Conservation (phyloP, 2,329 filamentous ascomycete genomes). For the Pseudogymnoascus sp. region DNA sequence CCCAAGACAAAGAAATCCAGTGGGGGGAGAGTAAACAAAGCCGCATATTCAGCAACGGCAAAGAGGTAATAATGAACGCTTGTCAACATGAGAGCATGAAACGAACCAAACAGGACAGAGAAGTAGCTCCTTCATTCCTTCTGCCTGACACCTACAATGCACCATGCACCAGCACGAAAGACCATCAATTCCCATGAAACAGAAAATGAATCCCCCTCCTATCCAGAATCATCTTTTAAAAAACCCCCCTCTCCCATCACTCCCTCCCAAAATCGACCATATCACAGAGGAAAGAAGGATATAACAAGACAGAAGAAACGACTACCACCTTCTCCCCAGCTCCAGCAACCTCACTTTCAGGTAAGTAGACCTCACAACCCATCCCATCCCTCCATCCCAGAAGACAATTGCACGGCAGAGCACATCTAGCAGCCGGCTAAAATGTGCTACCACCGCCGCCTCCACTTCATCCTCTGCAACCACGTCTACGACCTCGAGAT, state of each 20-base stretch:
- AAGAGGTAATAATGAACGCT: not conserved
- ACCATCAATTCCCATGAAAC: not conserved
- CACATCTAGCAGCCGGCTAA: not conserved
- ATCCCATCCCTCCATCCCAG: not conserved
- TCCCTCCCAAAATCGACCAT: not conserved
- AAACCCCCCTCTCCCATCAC: not conserved
- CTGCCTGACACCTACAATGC: not conserved
- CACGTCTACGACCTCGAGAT: slow-evolving; percentile 33
- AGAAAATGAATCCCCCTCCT: not conserved
- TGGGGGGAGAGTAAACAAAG: not conserved
- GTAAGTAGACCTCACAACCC: not conserved
- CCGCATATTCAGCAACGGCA: not conserved
- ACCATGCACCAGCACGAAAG: not conserved
- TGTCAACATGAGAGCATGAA: not conserved
- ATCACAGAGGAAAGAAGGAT: too few species aligned
- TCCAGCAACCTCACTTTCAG: not conserved
- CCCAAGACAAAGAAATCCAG: not conserved
- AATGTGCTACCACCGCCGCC: slow-evolving; percentile 33
- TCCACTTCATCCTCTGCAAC: slow-evolving; percentile 52
- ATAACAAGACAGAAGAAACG: not conserved
- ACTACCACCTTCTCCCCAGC: not conserved
- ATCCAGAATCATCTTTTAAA: not conserved
- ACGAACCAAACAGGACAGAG: not conserved
- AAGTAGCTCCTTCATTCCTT: not conserved
- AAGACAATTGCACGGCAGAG: not conserved